Base-by-base conservation (phyloP, 1,284 basidiomycete genomes). In the Papiliotrema flavescens region DNA sequence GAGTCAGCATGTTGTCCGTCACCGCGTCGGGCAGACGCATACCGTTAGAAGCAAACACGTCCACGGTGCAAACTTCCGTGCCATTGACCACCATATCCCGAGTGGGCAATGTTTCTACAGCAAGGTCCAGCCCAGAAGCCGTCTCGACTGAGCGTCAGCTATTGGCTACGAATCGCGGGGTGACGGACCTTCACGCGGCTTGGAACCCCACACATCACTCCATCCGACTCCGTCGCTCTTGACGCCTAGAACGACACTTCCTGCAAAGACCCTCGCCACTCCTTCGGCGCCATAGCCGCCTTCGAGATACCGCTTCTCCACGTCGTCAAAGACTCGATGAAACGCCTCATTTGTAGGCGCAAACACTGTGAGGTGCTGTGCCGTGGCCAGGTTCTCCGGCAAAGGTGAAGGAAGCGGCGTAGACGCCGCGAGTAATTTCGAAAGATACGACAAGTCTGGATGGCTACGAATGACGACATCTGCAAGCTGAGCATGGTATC, bases 21-120 rank as follows among this genome's bases (percentile, higher is more conserved):
- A 24, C 34, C 7, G 20, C 36, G n/a, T 5, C 8, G 32, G 44
- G 32, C 22, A 26, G 23, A 20, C 17, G 53, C 60, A 46, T 23
- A 69, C 78, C 93, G 63, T 97, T 97, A n/a, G 89, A 86, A 2
- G 90, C 90, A 63, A 93, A 90, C 43, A 94, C 84, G 69, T 97
- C 92, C 4, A 84, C 82, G 17, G 85, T 79, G 8, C 85, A 69
- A 26, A 92, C 65, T 0, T 57, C 76, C 1, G 89, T 85, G 24
- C 80, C 80, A 45, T 87, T 88, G 39, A 94, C 79, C 23, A 72
- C 80, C 26, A 85, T 81, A 56, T 81, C 80, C 8, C 73, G 69
- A 48, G 84, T 80, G 3, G 81, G 71, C 23, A 81, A 74, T 15
- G 80, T 76, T 3, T 79, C 73, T 44, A 92, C 78, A 43, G 85